Percentiles rank a stretch among this genome's conserved stretches.
phyloP scores from a whole-genome alignment of 2,329 filamentous ascomycete genomes.

The Acrocalymma vagum region DNA sequence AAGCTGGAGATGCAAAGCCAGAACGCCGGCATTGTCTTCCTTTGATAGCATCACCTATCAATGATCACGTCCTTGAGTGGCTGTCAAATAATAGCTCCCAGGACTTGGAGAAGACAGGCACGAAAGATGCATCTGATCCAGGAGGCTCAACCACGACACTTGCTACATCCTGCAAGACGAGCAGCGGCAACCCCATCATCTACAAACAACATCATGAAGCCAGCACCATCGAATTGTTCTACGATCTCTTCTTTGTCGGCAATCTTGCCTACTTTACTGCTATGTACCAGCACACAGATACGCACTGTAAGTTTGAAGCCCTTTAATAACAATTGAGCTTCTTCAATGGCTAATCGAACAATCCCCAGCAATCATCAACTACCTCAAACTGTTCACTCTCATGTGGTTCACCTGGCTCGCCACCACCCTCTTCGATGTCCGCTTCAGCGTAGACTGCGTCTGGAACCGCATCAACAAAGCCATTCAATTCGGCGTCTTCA shows the following conservation, averaged over 20 bases:
- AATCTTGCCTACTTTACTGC: constrained; percentile 70
- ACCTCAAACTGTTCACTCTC: constrained; percentile 64
- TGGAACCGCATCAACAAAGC: constrained; percentile 69
- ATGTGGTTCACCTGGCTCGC: constrained; percentile 74
- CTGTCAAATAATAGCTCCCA: constrained; percentile 8
- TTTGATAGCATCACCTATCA: constrained; percentile 27
- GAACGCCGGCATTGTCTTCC: constrained; percentile 18
- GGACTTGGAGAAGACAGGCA: constrained; percentile 23
- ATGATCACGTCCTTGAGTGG: constrained; percentile 24
- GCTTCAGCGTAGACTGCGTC: constrained; percentile 70
- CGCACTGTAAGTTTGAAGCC: constrained; percentile 24
- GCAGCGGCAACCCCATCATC: constrained; percentile 30
- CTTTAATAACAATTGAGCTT: neutral
- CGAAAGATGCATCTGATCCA: constrained; percentile 10
- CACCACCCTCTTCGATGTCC: constrained; percentile 69
- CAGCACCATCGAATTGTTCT: constrained; percentile 65
- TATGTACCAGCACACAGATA: constrained; percentile 64
- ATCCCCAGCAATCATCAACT: constrained; percentile 42
- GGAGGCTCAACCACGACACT: constrained; percentile 16
- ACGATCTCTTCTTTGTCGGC: constrained; percentile 69
- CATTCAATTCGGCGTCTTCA: constrained; percentile 69
- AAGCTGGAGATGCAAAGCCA: neutral
- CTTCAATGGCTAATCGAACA: too few species aligned
- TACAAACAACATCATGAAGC: constrained; percentile 52
- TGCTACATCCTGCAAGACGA: constrained; percentile 23